Conservation (phyloP, 2,329 filamentous ascomycete genomes). For the Paecilomyces dactylethromorphus region DNA sequence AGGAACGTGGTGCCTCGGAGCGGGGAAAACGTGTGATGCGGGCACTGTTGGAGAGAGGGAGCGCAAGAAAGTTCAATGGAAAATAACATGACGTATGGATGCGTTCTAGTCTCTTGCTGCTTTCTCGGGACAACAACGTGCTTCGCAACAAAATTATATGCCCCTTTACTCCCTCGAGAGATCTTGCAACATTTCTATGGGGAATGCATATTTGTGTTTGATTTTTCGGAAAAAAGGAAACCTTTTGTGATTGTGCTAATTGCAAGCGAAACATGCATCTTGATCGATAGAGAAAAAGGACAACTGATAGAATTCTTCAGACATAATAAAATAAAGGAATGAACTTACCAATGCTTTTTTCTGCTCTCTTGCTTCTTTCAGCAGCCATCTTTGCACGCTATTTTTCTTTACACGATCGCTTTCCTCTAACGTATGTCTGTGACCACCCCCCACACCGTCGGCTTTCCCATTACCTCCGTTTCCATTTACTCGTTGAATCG, state of each 20-base stretch:
- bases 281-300: not conserved
- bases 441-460: constrained; percentile 63
- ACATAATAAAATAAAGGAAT: not conserved
- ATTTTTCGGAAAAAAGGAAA: not conserved
- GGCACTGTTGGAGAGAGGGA: not conserved
- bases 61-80: constrained; percentile 9
- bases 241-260: not conserved
- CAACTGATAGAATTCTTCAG: not conserved
- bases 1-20: not conserved
- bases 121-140: not conserved
- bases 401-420: constrained; percentile 79
- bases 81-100: not conserved
- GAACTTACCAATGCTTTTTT: constrained; percentile 53
- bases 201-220: not conserved
- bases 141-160: not conserved
- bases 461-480: constrained; percentile 67
- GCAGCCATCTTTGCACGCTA: constrained; percentile 60
- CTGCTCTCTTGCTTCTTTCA: constrained; percentile 59
- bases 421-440: constrained; percentile 65
- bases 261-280: not conserved
- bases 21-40: not conserved
- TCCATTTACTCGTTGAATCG: constrained; percentile 70
- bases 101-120: not conserved
- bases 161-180: not conserved
- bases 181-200: not conserved